Base-by-base conservation (phyloP, 2,329 filamentous ascomycete species). In the Penicillium sp. region DNA sequence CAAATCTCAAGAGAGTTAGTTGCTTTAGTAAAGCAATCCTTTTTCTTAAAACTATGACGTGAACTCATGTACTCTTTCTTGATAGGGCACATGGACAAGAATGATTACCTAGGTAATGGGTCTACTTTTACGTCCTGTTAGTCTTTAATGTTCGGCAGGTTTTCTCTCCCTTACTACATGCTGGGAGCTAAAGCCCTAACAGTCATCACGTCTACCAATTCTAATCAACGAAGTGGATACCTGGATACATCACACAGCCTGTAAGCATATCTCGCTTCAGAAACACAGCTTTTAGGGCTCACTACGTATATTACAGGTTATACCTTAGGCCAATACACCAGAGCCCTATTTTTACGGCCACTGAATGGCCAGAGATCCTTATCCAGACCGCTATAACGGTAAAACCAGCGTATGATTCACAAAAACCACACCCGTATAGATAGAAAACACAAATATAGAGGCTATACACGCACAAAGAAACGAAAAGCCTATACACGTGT, bases 351-450 rank as follows among this genome's bases (percentile, higher is more conserved):
- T 19, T 1, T 27, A 26, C 29, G 13, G 9, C n/a, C 42, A 37
- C 22, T 53, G 21, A 47, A 31, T 53, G 43, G 50, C 50, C 21
- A 46, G 21, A 9, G 26, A 16, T 43, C 31, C 50, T 19, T 11
- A 24, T 10, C 14, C 19, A 26, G 35, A 22, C 37, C 43, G 31
- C 21, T 14, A 31, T 44, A 48, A 49, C 3, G 45, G 16, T 55
- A 61, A 65, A 61, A 62, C 54, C 52, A 27, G 27, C 49, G 52
- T 61, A 62, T 54, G 16, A 60, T 60, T 58, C n/a, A 57, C 22
- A 27, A 31, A 9, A 53, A 31, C 31, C 49, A 42, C 22, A 21
- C 39, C 46, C 3, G 5, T 27, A 27, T 22, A 14, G 19, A 45
- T 8, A 47, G 11, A 27, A 33, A 26, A 21, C 1, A 9, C 33